These are phyloP conservation scores for Arthrinium puccinioides DNA, from an alignment of 2,329 filamentous ascomycete species.

Conservation along the genomic window DNA sequence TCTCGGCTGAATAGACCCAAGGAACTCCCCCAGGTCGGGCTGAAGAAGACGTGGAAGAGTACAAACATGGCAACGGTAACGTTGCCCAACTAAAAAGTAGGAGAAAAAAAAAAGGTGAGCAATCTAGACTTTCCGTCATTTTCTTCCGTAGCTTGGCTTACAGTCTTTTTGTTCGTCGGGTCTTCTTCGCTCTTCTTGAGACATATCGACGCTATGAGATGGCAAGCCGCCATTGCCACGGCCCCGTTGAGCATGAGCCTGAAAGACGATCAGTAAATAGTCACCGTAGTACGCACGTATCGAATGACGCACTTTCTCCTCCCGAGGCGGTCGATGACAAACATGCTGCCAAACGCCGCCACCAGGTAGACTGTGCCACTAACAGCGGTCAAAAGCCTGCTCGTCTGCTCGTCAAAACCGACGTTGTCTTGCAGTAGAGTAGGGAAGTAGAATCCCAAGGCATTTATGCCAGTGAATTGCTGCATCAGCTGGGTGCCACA, in stretches of 20 bases:
- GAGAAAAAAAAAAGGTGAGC: background rate
- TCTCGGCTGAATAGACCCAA: conserved; percentile 34
- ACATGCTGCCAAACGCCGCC: conserved; percentile 26
- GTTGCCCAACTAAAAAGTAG: conserved; percentile 24
- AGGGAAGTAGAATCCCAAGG: conserved; percentile 38
- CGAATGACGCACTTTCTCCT: conserved; percentile 25
- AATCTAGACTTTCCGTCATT: too few relatives aligned
- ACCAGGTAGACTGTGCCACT: conserved; percentile 33
- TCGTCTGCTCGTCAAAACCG: conserved; percentile 41
- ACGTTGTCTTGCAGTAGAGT: conserved; percentile 49
- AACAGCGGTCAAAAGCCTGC: conserved; percentile 47
- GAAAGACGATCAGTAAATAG: background rate
- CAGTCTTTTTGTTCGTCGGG: conserved; percentile 17
- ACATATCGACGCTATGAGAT: conserved; percentile 28
- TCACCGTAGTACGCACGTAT: background rate
- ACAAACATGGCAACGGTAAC: conserved; percentile 35
- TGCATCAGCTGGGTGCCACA: conserved; percentile 42
- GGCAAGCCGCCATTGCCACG: conserved; percentile 24
- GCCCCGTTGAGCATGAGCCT: conserved; percentile 33
- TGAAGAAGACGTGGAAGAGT: conserved; percentile 34
- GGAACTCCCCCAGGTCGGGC: conserved; percentile 30
- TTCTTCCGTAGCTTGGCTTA: too few relatives aligned
- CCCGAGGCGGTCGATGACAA: conserved; percentile 32
- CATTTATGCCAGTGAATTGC: conserved; percentile 40
- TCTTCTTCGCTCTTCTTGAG: conserved; percentile 24